phyloP scores from a whole-genome alignment of 2,329 filamentous ascomycete genomes.

The Eutypella sp. region DNA sequence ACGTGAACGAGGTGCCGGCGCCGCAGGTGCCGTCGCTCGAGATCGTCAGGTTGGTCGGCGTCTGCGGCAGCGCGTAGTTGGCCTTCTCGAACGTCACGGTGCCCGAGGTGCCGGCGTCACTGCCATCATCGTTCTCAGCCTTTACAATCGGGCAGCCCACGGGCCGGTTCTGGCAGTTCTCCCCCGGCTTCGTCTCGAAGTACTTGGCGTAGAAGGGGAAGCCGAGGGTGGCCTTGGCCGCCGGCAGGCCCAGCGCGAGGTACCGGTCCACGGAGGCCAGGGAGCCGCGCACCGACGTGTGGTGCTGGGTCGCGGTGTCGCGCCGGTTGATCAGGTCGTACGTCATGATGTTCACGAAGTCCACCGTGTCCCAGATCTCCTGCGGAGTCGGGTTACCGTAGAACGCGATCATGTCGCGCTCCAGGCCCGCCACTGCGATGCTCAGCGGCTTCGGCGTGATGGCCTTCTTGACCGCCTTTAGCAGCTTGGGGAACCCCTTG shows the following conservation, averaged over 20 bases:
- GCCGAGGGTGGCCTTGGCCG: conserved; percentile 57
- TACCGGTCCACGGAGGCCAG: conserved; percentile 54
- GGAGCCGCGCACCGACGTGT: conserved; percentile 53
- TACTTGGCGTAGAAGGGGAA: conserved; percentile 67
- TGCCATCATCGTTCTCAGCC: conserved; percentile 53
- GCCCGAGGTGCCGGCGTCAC: conserved; percentile 50
- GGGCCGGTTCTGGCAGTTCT: not conserved
- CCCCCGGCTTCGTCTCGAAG: conserved; percentile 37
- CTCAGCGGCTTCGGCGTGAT: conserved; percentile 60
- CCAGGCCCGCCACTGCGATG: conserved; percentile 60
- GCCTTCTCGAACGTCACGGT: conserved; percentile 50
- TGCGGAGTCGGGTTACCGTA: conserved; percentile 47
- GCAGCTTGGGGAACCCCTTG: conserved; percentile 54
- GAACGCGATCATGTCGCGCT: conserved; percentile 65
- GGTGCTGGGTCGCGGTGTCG: conserved; percentile 60
- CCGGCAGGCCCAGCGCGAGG: conserved; percentile 48
- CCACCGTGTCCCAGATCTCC: conserved; percentile 54
- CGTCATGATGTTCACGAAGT: conserved; percentile 67
- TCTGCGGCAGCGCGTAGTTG: conserved; percentile 15
- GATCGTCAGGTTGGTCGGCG: conserved; percentile 20
- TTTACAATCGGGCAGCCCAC: conserved; percentile 49
- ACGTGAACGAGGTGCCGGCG: conserved; percentile 38
- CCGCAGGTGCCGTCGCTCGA: conserved; percentile 1
- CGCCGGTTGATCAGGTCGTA: conserved; percentile 72
- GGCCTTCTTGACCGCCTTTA: conserved; percentile 51